Conservation (phyloP, 306 rosid species). For the Begonia fuchsioides region DNA sequence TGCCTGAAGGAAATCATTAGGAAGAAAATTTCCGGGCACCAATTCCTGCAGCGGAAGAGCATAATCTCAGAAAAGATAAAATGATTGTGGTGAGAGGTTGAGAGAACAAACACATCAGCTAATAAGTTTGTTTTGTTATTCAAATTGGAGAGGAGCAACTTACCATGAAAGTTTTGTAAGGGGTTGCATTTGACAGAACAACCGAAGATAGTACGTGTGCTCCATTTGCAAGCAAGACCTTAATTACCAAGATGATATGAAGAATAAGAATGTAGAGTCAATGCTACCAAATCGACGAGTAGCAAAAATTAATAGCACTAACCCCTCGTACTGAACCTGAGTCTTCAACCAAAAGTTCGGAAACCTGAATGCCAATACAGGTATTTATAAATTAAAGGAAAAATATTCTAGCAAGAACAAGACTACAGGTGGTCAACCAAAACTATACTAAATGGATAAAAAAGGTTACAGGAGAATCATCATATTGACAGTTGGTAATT, state of each 20-base stretch:
- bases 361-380: conserved; percentile 30
- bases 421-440: not conserved
- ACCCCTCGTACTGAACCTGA: conserved; percentile 54
- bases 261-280: not conserved
- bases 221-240: conserved; percentile 59
- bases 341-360: conserved; percentile 39
- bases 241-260: conserved; percentile 5
- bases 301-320: conserved; percentile 28
- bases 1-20: conserved; percentile 37
- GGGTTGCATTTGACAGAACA: conserved; percentile 68
- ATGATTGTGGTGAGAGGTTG: not conserved
- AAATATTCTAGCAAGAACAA: not conserved
- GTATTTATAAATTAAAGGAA: not conserved
- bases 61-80: not conserved
- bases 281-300: not conserved
- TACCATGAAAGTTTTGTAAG: conserved; percentile 60
- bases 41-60: conserved; percentile 37
- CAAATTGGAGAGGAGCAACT: conserved; percentile 4
- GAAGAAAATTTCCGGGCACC: conserved; percentile 36
- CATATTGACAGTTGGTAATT: too few relatives aligned
- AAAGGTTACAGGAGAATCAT: too few relatives aligned
- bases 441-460: too few relatives aligned
- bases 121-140: not conserved
- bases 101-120: not conserved
- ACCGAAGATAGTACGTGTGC: conserved; percentile 39